These are phyloP conservation scores for Fusarium mangiferae DNA, from an alignment of 2,329 filamentous ascomycete species.

Conservation along the genomic window DNA sequence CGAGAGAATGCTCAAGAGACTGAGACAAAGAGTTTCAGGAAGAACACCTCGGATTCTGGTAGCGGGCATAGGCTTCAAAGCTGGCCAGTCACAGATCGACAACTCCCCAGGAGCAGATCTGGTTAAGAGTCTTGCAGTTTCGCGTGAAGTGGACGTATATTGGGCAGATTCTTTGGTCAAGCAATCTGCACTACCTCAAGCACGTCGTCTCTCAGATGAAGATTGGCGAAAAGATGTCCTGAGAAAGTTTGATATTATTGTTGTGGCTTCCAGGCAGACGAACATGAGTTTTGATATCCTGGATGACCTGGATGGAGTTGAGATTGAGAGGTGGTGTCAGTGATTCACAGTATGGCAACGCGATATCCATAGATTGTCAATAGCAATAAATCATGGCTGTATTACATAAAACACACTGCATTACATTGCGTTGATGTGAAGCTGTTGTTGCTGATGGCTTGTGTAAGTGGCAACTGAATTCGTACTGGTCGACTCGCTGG, in stretches of 20 bases:
- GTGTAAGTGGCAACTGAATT: constrained; percentile 20
- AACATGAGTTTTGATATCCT: constrained; percentile 53
- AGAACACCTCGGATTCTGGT: constrained; percentile 50
- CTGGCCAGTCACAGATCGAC: constrained; percentile 56
- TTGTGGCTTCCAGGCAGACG: constrained; percentile 54
- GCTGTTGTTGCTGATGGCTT: not conserved
- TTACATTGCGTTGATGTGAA: not conserved
- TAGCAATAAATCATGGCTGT: too few species aligned
- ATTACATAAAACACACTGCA: not conserved
- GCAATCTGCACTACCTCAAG: constrained; percentile 51
- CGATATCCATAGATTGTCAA: not conserved
- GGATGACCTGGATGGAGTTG: constrained; percentile 47
- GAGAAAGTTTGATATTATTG: constrained; percentile 52
- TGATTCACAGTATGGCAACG: not conserved
- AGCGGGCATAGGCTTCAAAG: constrained; percentile 60
- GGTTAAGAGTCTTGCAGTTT: constrained; percentile 48
- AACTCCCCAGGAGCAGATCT: constrained; percentile 58
- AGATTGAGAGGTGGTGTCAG: constrained; percentile 53
- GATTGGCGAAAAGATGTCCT: constrained; percentile 52
- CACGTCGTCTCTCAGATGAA: constrained; percentile 48
- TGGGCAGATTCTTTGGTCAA: constrained; percentile 56
- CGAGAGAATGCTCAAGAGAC: constrained; percentile 44
- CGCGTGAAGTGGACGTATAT: constrained; percentile 50
- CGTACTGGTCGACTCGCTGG: not conserved
- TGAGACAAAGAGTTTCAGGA: constrained; percentile 12